A percentile compares a stretch with the other conserved stretches of the same genome.
Evolutionary conservation across 2,329 filamentous ascomycete species (phyloP).

Genomic region (Fusarium redolens): DNA sequence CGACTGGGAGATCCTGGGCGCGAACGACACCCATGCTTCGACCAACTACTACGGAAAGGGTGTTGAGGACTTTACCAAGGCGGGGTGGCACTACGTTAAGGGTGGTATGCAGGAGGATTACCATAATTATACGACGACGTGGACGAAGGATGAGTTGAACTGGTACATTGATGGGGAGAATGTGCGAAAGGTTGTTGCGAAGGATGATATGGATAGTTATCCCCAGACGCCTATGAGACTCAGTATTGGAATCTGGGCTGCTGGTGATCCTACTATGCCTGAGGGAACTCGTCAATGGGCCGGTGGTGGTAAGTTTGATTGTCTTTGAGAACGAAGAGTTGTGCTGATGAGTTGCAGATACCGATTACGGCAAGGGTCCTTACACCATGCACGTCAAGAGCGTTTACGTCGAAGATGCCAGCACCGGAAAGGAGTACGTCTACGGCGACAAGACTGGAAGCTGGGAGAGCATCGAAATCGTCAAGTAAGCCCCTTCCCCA

Average conservation of each 20-base stretch:
- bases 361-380: conserved; percentile 73
- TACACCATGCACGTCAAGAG: conserved; percentile 81
- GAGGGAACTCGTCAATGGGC: conserved; percentile 75
- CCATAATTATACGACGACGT: conserved; percentile 82
- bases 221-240: conserved; percentile 83
- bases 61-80: conserved; percentile 70
- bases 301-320: conserved; percentile 59
- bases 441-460: conserved; percentile 71
- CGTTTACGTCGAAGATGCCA: conserved; percentile 66
- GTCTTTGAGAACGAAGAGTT: fast-evolving
- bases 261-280: conserved; percentile 66
- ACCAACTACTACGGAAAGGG: conserved; percentile 88
- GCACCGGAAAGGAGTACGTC: conserved; percentile 72
- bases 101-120: conserved; percentile 68
- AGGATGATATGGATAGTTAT: conserved; percentile 71
- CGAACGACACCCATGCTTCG: conserved; percentile 70
- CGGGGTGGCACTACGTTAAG: conserved; percentile 66
- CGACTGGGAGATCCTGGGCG: conserved; percentile 85
- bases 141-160: conserved; percentile 74
- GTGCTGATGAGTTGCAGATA: conserved; percentile 49
- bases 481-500: conserved; percentile 56
- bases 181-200: conserved; percentile 71
- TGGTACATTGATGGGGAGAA: conserved; percentile 77
- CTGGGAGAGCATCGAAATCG: conserved; percentile 72
- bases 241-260: conserved; percentile 74